A percentile compares a stretch with the other conserved stretches of the same genome.
Conservation (phyloP, 140 eudicot species). For the Ambrosia hybrid region DNA sequence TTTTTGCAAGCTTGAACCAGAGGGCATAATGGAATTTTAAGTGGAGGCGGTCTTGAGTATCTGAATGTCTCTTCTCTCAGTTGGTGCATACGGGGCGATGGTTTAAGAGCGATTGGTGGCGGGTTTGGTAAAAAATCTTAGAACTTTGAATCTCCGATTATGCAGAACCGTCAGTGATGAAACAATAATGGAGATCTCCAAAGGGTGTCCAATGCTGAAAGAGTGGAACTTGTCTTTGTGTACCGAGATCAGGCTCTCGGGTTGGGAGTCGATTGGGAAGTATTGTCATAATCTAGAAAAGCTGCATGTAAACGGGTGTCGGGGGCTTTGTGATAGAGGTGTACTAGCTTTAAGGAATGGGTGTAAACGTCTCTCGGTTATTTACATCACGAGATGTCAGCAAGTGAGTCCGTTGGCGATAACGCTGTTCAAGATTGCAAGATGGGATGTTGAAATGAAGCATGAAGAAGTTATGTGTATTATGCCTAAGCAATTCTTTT, state of each 20-base stretch:
- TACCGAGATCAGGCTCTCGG: constrained; percentile 50
- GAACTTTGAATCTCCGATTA: constrained; percentile 24
- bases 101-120: constrained; percentile 53
- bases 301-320: constrained; percentile 83
- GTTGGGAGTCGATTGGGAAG: constrained; percentile 70
- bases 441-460: constrained; percentile 60
- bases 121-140: constrained; percentile 27
- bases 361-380: constrained; percentile 45
- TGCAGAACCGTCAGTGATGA: constrained; percentile 63
- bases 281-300: constrained; percentile 57
- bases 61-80: constrained; percentile 54
- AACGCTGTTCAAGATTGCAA: constrained; percentile 49
- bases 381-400: constrained; percentile 49
- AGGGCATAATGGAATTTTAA: constrained; percentile 52
- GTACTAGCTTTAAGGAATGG: constrained; percentile 58
- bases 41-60: constrained; percentile 86
- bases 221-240: constrained; percentile 92
- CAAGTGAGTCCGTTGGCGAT: constrained; percentile 40
- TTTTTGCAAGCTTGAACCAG: constrained; percentile 67
- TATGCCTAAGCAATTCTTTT: constrained; percentile 58
- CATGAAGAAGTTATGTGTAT: constrained; percentile 64
- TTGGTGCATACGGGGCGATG: constrained; percentile 60
- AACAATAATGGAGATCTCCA: constrained; percentile 47
- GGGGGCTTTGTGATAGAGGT: constrained; percentile 63
- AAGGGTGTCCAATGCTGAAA: constrained; percentile 67